These are phyloP conservation scores for Phyllosticta paracitricarpa DNA, from an alignment of 2,329 filamentous ascomycete species.

Conservation along the genomic window DNA sequence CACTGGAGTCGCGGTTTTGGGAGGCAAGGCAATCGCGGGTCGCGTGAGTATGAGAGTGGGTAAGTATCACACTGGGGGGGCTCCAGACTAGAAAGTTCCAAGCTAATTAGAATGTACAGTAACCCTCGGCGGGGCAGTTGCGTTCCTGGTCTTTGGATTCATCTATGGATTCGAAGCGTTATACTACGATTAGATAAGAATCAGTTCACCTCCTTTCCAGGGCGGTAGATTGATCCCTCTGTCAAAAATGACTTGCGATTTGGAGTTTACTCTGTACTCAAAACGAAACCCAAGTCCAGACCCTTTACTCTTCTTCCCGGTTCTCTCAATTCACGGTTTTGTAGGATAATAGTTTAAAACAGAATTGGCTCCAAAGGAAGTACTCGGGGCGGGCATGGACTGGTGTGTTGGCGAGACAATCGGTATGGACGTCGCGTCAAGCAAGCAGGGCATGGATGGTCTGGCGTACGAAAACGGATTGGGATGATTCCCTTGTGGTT, in stretches of 20 bases:
- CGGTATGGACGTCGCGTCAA: background rate
- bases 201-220: background rate
- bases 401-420: background rate
- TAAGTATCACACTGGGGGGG: conserved; percentile 44
- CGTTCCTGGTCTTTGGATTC: conserved; percentile 83
- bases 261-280: background rate
- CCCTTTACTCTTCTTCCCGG: background rate
- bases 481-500: background rate
- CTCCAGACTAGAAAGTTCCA: background rate
- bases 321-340: background rate
- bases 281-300: background rate
- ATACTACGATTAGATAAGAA: conserved; percentile 32
- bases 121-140: conserved; percentile 79
- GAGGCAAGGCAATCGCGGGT: conserved; percentile 84
- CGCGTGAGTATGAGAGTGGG: conserved; percentile 91
- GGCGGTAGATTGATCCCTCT: background rate
- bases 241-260: background rate
- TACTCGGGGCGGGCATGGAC: background rate
- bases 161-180: conserved; percentile 83
- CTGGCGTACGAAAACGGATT: background rate
- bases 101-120: conserved; percentile 44
- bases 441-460: background rate
- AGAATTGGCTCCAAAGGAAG: background rate
- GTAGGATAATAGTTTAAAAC: background rate
- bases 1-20: conserved; percentile 83